Conservation (phyloP, 1,139 yeast genomes). For the Candida glucosophila region DNA sequence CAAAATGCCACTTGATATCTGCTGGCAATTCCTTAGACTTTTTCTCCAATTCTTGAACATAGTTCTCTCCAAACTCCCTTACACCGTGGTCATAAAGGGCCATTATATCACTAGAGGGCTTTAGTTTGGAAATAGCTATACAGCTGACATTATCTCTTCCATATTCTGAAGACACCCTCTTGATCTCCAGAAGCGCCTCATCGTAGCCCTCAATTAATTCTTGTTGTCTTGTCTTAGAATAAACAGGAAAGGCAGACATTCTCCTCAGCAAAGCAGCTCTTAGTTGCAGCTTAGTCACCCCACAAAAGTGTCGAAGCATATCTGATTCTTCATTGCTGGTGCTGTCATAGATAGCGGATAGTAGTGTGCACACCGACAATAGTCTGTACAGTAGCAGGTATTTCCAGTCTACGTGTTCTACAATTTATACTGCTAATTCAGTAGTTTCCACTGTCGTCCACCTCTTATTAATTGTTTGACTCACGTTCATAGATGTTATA, state of each 20-base stretch:
- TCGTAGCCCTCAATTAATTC: constrained; percentile 26
- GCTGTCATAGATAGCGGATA: too few relatives aligned
- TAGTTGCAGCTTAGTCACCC: neutral
- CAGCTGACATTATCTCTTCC: constrained; percentile 26
- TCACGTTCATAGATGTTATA: too few relatives aligned
- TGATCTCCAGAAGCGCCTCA: constrained; percentile 13
- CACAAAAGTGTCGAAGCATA: too few relatives aligned
- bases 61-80: constrained; percentile 94
- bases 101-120: constrained; percentile 78
- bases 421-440: too few relatives aligned
- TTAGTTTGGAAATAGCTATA: constrained; percentile 82
- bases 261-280: constrained; percentile 1
- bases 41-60: constrained; percentile 81
- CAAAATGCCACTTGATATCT: constrained; percentile 94
- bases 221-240: constrained; percentile 12
- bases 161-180: constrained; percentile 5
- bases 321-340: too few relatives aligned
- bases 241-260: constrained; percentile 5
- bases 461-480: too few relatives aligned
- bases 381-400: too few relatives aligned
- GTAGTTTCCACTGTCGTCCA: too few relatives aligned
- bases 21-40: constrained; percentile 70
- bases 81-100: constrained; percentile 76
- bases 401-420: too few relatives aligned
- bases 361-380: too few relatives aligned